Conservation (phyloP, 1,284 basidiomycete species). For the Boletellus dicymbophilus region DNA sequence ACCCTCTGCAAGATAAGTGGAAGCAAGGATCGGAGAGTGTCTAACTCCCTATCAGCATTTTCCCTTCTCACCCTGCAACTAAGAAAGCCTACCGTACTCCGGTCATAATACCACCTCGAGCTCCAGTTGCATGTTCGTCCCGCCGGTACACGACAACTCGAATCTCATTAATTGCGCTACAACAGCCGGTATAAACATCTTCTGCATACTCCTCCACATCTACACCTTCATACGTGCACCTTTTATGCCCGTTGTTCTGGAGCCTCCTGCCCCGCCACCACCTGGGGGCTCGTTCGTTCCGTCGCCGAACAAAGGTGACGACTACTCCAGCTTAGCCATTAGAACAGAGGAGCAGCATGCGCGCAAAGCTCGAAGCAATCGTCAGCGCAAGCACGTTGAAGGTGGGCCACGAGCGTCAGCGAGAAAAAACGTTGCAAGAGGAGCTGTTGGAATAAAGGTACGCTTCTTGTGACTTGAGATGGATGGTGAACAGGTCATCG, state of each 20-base stretch:
- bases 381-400: too few species aligned
- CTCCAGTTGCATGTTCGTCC: constrained; percentile 63
- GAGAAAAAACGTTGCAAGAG: constrained; percentile 48
- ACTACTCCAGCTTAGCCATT: constrained; percentile 69
- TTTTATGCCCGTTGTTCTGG: constrained; percentile 76
- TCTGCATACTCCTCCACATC: constrained; percentile 67
- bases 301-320: constrained; percentile 61
- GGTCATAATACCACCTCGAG: too few species aligned
- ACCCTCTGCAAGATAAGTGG: too few species aligned
- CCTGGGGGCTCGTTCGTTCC: constrained; percentile 56
- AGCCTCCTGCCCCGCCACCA: constrained; percentile 74
- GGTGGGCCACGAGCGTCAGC: constrained; percentile 48
- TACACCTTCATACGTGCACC: constrained; percentile 74
- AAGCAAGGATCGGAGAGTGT: too few species aligned
- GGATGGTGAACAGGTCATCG: constrained; percentile 83
- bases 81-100: too few species aligned
- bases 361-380: constrained; percentile 68
- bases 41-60: too few species aligned
- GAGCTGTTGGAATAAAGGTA: too few species aligned
- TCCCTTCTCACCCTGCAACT: too few species aligned
- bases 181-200: constrained; percentile 62
- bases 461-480: constrained; percentile 69
- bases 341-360: constrained; percentile 77
- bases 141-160: constrained; percentile 77
- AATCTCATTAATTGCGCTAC: constrained; percentile 75